Conservation (phyloP, 73 alveolate species). For the Symbiodinium pilosum region DNA sequence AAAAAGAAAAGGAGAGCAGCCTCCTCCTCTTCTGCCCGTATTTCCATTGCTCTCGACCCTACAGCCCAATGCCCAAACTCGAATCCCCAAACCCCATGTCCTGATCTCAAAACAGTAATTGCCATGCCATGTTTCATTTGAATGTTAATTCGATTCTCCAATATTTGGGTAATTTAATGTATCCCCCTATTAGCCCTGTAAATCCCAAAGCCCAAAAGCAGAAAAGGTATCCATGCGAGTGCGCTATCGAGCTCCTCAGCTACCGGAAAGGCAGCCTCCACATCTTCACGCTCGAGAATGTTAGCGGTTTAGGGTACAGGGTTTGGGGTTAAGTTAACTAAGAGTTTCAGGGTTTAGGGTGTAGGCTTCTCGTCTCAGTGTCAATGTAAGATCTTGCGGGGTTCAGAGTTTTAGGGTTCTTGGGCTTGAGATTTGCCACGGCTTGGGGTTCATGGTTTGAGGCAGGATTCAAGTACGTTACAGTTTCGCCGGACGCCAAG, state of each 20-base stretch:
- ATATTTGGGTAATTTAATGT: too few relatives aligned
- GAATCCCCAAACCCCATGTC: too few relatives aligned
- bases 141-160: too few relatives aligned
- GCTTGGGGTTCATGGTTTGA: background rate
- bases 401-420: background rate
- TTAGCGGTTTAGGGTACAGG: too few relatives aligned
- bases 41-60: too few relatives aligned
- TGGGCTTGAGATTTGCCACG: background rate
- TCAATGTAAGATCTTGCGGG: background rate
- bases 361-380: background rate
- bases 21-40: too few relatives aligned
- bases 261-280: background rate
- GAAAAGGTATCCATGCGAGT: conserved; percentile 55
- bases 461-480: background rate
- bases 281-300: too few relatives aligned
- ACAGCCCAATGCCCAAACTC: too few relatives aligned
- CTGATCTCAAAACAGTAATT: background rate
- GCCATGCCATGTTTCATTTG: background rate
- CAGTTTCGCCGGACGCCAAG: background rate
- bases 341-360: background rate
- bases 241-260: conserved; percentile 40
- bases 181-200: too few relatives aligned
- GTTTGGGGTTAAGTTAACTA: too few relatives aligned
- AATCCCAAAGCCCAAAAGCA: too few relatives aligned
- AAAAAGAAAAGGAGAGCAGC: too few relatives aligned